phyloP scores from a whole-genome alignment of 192 early-diverging fungal species.

The Coemansia sp. region DNA sequence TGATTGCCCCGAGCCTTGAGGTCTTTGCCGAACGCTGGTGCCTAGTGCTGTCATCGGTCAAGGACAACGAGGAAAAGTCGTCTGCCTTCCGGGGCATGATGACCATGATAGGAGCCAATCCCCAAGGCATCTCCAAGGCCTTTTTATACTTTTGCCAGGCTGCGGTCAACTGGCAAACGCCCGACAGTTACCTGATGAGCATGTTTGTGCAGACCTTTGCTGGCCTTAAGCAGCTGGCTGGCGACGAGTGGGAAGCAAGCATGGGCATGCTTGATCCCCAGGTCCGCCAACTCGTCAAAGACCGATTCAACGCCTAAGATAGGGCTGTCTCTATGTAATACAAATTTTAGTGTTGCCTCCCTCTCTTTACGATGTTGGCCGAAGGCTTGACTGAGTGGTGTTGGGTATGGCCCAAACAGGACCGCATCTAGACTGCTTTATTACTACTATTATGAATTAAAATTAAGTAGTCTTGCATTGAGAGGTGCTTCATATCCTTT shows the following conservation, averaged over 20 bases:
- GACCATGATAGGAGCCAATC: conserved; percentile 87
- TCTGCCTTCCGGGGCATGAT: conserved; percentile 95
- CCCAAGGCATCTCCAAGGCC: conserved; percentile 71
- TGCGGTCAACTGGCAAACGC: conserved; percentile 71
- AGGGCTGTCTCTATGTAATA: too few species aligned
- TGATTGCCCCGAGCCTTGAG: conserved; percentile 84
- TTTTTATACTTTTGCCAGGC: conserved; percentile 80
- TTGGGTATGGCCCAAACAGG: too few species aligned
- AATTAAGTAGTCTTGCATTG: neutral
- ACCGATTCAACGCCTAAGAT: conserved; percentile 38
- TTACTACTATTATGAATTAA: conserved; percentile 1
- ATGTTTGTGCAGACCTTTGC: conserved; percentile 54
- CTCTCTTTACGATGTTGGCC: conserved; percentile 4
- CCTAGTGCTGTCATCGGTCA: conserved; percentile 69
- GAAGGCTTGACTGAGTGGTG: too few species aligned
- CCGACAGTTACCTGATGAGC: conserved; percentile 41
- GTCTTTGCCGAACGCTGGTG: conserved; percentile 85
- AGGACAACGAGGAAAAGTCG: conserved; percentile 95
- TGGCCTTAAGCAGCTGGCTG: conserved; percentile 50
- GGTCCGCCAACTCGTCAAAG: conserved; percentile 38
- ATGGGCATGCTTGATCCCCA: conserved; percentile 45
- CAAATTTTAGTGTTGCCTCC: neutral
- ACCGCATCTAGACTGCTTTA: too few species aligned
- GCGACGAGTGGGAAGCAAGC: conserved; percentile 46
- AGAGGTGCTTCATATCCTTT: neutral